A percentile compares a stretch with the other conserved stretches of the same genome.
Evolutionary conservation across 176 grass and related monocot species (phyloP).

Genomic region (Triticum turgidum): DNA sequence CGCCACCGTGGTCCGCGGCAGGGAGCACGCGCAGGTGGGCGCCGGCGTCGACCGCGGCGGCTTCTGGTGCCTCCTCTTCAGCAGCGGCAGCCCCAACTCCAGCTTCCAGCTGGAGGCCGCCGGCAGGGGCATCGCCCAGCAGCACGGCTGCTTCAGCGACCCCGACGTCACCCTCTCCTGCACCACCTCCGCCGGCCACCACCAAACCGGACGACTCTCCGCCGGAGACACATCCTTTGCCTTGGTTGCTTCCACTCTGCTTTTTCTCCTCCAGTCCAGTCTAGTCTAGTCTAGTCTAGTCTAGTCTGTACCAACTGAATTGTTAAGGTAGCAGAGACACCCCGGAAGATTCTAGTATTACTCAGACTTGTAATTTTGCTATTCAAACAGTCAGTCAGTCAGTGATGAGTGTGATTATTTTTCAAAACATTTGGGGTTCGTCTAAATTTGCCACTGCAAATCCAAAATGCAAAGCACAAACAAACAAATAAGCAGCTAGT

Average conservation of each 20-base stretch:
- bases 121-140: conserved; percentile 60
- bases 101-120: conserved; percentile 76
- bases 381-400: too few species aligned
- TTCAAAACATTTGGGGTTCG: too few species aligned
- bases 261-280: too few species aligned
- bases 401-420: too few species aligned
- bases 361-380: too few species aligned
- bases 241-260: too few species aligned
- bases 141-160: conserved; percentile 73
- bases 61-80: conserved; percentile 91
- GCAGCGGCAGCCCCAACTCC: conserved; percentile 54
- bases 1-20: conserved; percentile 46
- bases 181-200: conserved; percentile 8
- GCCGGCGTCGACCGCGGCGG: conserved; percentile 19
- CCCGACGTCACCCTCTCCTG: conserved; percentile 34
- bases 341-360: too few species aligned
- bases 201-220: neutral
- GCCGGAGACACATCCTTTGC: too few species aligned
- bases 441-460: neutral
- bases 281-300: too few species aligned
- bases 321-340: too few species aligned
- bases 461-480: neutral
- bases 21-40: conserved; percentile 73
- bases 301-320: too few species aligned
- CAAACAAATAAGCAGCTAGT: neutral